Evolutionary conservation across 331 rosid species (phyloP), one percentile per base, ranked within the genome.

Genomic region (Saraca asoca): DNA sequence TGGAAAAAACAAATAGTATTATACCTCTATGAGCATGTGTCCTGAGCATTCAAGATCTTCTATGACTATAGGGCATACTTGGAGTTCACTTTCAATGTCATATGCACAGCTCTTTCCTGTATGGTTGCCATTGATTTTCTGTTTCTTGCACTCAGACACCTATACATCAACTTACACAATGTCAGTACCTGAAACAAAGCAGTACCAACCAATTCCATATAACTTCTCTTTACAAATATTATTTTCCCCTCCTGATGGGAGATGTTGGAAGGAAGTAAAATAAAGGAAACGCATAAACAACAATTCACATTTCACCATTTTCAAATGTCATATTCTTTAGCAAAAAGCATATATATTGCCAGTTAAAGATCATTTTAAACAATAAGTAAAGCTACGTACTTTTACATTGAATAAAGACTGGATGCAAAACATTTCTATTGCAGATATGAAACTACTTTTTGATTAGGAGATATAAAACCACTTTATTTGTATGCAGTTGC

Each of bases 21-120:
- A 64, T 34, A 90, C 98, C 96, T 93, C 85, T 54, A 90, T 83
- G 58, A 86, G 88, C 87, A 93, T 81, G 77, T 82, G 88, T 18
- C 95, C 97, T 5, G 89, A 61, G 73, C 71, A 46, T 69, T 83
- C 91, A 24, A 93, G 90, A 77, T 93, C 97, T 75, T 93, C 97
- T 43, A 93, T 88, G 19, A 90, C 84, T 50, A 93, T 86, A 54
- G 97, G 98, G 72, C 85, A 90, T 10, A 77, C 56, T 80, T 54
- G 85, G 44, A 9, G 84, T 13, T 78, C 87, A 49, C 73, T 78
- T 37, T 83, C 85, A 45, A 84, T 37, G 45, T 88, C 96, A 66
- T 81, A 78, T 51, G 95, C 95, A 72, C 83, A 80, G 78, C 86
- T 87, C 51, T 87, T 81, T 48, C 96, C 97, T 14, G 70, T 69